A percentile compares a stretch with the other conserved stretches of the same genome.
These are phyloP conservation scores for Zoysia pacifica DNA, from an alignment of 176 grass and related monocot genomes.

Conservation along the genomic window DNA sequence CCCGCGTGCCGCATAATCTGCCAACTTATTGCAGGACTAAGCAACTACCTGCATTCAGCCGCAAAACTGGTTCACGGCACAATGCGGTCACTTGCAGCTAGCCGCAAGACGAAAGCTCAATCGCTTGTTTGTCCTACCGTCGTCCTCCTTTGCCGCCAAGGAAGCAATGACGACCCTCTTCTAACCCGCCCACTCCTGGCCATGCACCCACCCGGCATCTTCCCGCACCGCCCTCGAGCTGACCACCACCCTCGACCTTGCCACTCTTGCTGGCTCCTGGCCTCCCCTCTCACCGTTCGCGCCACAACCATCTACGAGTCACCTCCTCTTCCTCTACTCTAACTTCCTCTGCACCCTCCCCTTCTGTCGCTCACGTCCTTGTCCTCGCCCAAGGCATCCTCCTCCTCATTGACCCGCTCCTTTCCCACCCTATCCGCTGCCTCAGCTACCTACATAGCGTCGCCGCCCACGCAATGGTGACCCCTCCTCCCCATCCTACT, in stretches of 20 bases:
- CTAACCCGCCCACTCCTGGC: conserved; percentile 2
- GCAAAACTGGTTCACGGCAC: too few relatives aligned
- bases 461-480: conserved; percentile 25
- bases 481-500: conserved; percentile 33
- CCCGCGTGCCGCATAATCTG: too few relatives aligned
- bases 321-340: conserved; percentile 58
- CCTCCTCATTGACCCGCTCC: conserved; percentile 63
- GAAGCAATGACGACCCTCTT: conserved; percentile 2
- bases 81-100: too few relatives aligned
- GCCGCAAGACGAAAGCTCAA: too few relatives aligned
- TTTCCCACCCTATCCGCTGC: conserved; percentile 66
- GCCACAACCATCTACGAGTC: conserved; percentile 56
- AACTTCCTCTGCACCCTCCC: conserved; percentile 64
- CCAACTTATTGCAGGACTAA: too few relatives aligned
- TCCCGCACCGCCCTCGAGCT: conserved; percentile 56
- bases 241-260: conserved; percentile 71
- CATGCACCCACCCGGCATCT: conserved; percentile 40
- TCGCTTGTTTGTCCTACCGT: too few relatives aligned
- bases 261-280: conserved; percentile 48
- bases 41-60: too few relatives aligned
- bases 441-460: conserved; percentile 70
- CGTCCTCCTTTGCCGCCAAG: too few relatives aligned
- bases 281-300: conserved; percentile 77
- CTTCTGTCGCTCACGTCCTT: conserved; percentile 62
- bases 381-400: conserved; percentile 67